Percentiles rank a stretch among this genome's conserved stretches.
phyloP scores from a whole-genome alignment of 257 asterid species.

The Rauvolfia tetraphylla region DNA sequence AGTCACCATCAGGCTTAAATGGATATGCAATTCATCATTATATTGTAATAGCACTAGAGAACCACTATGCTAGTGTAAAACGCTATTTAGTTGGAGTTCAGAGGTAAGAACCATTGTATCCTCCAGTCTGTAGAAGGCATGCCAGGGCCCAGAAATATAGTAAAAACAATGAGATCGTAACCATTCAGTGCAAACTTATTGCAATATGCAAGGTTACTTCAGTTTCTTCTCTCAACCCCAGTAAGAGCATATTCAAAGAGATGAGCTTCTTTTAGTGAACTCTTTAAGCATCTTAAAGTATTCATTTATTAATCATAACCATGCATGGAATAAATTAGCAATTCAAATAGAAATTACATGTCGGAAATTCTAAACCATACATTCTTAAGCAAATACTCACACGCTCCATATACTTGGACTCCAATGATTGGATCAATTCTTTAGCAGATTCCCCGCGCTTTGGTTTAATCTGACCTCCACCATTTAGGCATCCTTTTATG shows the following conservation, averaged over 20 bases:
- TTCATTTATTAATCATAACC: neutral
- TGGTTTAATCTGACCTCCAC: slow-evolving; percentile 96
- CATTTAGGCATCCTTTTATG: slow-evolving; percentile 83
- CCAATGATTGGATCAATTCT: slow-evolving; percentile 70
- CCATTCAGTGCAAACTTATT: neutral
- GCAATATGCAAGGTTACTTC: neutral
- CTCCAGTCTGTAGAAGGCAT: neutral
- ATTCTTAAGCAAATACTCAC: slow-evolving; percentile 40
- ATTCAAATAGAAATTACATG: neutral
- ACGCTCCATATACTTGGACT: slow-evolving; percentile 65
- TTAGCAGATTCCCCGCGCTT: slow-evolving; percentile 73
- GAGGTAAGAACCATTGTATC: no score
- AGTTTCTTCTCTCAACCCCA: neutral
- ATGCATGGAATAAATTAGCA: neutral
- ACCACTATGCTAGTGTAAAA: neutral
- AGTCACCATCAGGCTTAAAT: neutral
- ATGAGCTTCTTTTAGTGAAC: neutral
- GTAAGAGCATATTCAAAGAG: neutral
- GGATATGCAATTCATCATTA: neutral
- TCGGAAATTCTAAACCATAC: neutral
- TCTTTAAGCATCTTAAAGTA: neutral
- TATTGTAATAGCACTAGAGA: neutral
- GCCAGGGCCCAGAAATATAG: neutral
- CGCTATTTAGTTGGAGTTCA: neutral
- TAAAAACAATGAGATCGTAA: neutral